Evolutionary conservation across 2,329 filamentous ascomycete species (phyloP).

Genomic region (Colletotrichum karsti): DNA sequence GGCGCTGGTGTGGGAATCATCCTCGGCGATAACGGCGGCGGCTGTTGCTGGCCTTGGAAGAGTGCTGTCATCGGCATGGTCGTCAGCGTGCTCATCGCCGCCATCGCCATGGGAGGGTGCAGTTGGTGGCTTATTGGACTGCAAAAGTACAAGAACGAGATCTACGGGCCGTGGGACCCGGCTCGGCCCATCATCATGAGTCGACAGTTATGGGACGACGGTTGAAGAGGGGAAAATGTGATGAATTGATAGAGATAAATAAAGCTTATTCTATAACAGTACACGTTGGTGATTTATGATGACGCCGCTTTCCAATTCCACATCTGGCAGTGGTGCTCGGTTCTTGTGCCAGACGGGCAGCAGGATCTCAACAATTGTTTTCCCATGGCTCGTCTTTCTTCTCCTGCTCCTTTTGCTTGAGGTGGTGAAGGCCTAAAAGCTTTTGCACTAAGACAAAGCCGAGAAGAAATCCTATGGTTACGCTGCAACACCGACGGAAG

Average conservation of each 20-base stretch:
- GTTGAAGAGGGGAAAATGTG: neutral
- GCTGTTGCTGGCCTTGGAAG: conserved; percentile 58
- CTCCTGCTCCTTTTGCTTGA: too few relatives aligned
- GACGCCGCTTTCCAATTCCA: too few relatives aligned
- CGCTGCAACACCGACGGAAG: too few relatives aligned
- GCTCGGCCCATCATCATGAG: conserved; percentile 87
- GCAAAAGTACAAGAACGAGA: conserved; percentile 99
- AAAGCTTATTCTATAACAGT: neutral
- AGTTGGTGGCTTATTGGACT: conserved; percentile 98
- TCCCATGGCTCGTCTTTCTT: too few relatives aligned
- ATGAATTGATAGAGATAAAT: neutral
- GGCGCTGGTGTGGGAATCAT: conserved; percentile 79
- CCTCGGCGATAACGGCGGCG: conserved; percentile 51
- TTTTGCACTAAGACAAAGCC: too few relatives aligned
- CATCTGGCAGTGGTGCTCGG: too few relatives aligned
- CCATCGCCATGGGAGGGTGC: conserved; percentile 87
- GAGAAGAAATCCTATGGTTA: too few relatives aligned
- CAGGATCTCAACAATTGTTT: too few relatives aligned
- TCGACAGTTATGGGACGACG: conserved; percentile 62
- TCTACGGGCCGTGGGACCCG: conserved; percentile 97
- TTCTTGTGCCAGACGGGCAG: too few relatives aligned
- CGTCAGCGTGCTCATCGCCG: conserved; percentile 77
- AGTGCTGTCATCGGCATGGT: conserved; percentile 75
- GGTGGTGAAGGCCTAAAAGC: too few relatives aligned
- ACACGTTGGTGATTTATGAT: too few relatives aligned